A percentile compares a stretch with the other conserved stretches of the same genome.
phyloP scores from a whole-genome alignment of 2,329 filamentous ascomycete genomes.

The Teratosphaeria viscida region DNA sequence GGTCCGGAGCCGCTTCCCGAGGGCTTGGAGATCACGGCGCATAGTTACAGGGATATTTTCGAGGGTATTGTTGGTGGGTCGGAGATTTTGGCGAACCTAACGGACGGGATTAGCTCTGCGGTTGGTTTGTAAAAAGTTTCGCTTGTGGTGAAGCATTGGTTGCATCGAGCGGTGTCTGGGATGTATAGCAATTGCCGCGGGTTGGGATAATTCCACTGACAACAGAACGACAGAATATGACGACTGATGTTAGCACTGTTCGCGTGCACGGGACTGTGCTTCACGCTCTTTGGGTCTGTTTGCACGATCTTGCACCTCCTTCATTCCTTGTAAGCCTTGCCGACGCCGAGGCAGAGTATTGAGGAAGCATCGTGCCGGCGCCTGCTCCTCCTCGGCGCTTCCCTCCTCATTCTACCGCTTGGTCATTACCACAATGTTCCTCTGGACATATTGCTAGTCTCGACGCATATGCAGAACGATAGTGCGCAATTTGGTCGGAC shows the following conservation, averaged over 20 bases:
- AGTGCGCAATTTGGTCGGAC: no score
- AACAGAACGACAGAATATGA: background rate
- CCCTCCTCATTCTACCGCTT: no score
- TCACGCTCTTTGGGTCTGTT: background rate
- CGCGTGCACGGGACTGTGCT: background rate
- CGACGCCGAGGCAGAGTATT: background rate
- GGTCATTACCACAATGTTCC: no score
- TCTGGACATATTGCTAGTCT: no score
- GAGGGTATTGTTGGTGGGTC: conserved; percentile 15
- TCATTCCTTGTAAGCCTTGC: background rate
- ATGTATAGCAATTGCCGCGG: background rate
- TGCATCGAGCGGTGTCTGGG: background rate
- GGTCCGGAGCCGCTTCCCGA: conserved; percentile 14
- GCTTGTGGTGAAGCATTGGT: background rate
- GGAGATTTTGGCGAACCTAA: conserved; percentile 19
- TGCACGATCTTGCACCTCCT: background rate
- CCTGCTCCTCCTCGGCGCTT: no score
- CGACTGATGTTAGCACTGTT: background rate
- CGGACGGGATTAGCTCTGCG: conserved; percentile 12
- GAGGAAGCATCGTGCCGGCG: no score
- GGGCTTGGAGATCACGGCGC: conserved; percentile 10
- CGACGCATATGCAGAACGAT: no score
- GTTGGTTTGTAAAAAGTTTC: conserved; percentile 11
- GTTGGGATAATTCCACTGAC: background rate
- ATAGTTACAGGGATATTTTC: conserved; percentile 12